A percentile compares a stretch with the other conserved stretches of the same genome.
Evolutionary conservation across 208 protist species (phyloP).

Genomic region (Trypanosomatidae sp.): DNA sequence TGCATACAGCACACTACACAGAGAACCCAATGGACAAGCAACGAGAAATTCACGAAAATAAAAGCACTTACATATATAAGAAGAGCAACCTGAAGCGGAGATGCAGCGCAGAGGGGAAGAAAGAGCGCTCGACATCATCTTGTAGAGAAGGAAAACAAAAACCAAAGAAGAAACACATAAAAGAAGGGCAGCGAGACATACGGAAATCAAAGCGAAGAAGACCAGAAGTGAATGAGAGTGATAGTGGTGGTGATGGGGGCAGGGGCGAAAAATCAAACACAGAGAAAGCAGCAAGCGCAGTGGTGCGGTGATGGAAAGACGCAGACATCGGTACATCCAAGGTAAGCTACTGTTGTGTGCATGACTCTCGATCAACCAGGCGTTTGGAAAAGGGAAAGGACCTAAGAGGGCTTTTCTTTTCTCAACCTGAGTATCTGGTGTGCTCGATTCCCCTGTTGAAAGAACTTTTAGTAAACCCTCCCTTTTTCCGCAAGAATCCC

Average conservation of each 20-base stretch:
- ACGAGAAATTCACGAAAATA: not conserved
- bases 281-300: not conserved
- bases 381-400: not conserved
- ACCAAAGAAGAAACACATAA: not conserved
- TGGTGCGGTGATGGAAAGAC: not conserved
- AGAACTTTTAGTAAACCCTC: not conserved
- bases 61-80: not conserved
- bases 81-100: slow-evolving; percentile 1
- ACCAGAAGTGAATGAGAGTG: not conserved
- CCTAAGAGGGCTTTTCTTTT: not conserved
- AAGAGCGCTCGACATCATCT: not conserved
- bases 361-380: not conserved
- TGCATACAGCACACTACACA: not conserved
- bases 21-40: not conserved
- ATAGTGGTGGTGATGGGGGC: not conserved
- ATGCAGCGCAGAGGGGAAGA: not conserved
- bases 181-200: not conserved
- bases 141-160: not conserved
- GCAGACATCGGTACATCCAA: not conserved
- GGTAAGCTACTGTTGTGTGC: not conserved
- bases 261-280: not conserved
- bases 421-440: not conserved
- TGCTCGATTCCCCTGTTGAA: not conserved
- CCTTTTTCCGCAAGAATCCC: not conserved
- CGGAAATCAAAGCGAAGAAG: not conserved